Percentiles rank a stretch among this genome's conserved stretches.
phyloP scores from a whole-genome alignment of 441 rosid species.

The Cnidoscolus chayamansa region DNA sequence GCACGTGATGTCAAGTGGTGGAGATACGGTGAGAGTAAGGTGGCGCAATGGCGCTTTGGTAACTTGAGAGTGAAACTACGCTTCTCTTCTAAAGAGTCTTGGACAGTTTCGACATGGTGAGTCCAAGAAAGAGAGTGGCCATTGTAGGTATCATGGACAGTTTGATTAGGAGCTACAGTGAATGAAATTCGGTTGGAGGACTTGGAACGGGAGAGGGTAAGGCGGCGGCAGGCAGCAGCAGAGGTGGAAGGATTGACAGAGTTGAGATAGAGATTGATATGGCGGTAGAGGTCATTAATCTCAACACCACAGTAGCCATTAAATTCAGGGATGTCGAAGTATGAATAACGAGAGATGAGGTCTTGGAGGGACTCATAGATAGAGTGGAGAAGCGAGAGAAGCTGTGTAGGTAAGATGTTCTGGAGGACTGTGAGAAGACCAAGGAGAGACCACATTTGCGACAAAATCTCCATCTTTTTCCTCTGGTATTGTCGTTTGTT shows the following conservation, averaged over 20 bases:
- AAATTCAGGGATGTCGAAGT: constrained; percentile 43
- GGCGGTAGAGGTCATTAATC: constrained; percentile 45
- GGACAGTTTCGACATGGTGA: constrained; percentile 46
- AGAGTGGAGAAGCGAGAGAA: constrained; percentile 40
- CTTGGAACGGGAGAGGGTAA: constrained; percentile 39
- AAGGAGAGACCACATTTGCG: constrained; percentile 49
- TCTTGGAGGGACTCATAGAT: constrained; percentile 44
- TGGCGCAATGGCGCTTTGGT: constrained; percentile 34
- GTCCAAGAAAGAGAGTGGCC: constrained; percentile 41
- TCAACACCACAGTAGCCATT: constrained; percentile 49
- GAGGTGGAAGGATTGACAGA: constrained; percentile 33
- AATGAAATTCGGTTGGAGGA: constrained; percentile 39
- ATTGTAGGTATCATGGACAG: constrained; percentile 30
- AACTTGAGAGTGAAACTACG: constrained; percentile 47
- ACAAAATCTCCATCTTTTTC: constrained; percentile 38
- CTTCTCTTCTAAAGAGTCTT: constrained; percentile 45
- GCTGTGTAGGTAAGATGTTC: constrained; percentile 44
- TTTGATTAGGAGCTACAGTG: constrained; percentile 45
- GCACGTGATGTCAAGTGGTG: constrained; percentile 34
- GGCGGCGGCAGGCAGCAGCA: constrained; percentile 35
- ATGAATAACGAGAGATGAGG: constrained; percentile 37
- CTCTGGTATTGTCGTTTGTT: background rate
- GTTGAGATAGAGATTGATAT: constrained; percentile 41
- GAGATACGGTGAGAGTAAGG: constrained; percentile 36
- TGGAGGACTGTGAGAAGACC: constrained; percentile 53